A percentile compares a stretch with the other conserved stretches of the same genome.
phyloP scores from a whole-genome alignment of 768 basidiomycete species.

The Psilocybe azurescens region DNA sequence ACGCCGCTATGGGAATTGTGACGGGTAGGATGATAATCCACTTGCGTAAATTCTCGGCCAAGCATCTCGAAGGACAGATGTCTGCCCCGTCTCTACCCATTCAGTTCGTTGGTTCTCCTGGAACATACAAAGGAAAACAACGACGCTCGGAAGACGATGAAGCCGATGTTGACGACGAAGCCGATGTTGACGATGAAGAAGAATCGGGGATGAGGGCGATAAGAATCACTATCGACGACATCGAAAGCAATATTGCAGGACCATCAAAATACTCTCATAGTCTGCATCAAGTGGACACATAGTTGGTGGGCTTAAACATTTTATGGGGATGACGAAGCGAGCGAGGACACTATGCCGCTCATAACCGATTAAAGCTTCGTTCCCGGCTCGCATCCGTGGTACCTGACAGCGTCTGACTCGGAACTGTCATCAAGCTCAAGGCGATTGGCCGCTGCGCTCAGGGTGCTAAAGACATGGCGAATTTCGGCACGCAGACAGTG shows the following conservation, averaged over 20 bases:
- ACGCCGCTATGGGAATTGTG: constrained; percentile 51
- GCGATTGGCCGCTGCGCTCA: no score
- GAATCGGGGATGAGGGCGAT: not conserved
- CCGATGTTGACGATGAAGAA: not conserved
- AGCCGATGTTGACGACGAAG: not conserved
- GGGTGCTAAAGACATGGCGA: no score
- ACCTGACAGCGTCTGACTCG: no score
- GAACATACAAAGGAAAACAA: not conserved
- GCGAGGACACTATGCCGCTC: no score
- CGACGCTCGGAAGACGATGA: not conserved
- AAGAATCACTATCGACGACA: not conserved
- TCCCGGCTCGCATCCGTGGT: no score
- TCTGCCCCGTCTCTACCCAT: constrained; percentile 4
- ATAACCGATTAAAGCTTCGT: no score
- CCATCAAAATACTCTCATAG: not conserved
- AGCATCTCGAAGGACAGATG: constrained; percentile 18
- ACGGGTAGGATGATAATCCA: constrained; percentile 52
- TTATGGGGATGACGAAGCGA: no score
- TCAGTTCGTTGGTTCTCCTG: constrained; percentile 5
- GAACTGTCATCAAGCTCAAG: no score
- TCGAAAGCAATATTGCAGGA: not conserved
- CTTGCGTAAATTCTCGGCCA: constrained; percentile 40
- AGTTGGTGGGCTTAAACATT: not conserved
- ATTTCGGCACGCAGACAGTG: no score
- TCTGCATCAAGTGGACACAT: not conserved